These are phyloP conservation scores for Coemansia sp. DNA, from an alignment of 192 early-diverging fungal species.

Conservation along the genomic window DNA sequence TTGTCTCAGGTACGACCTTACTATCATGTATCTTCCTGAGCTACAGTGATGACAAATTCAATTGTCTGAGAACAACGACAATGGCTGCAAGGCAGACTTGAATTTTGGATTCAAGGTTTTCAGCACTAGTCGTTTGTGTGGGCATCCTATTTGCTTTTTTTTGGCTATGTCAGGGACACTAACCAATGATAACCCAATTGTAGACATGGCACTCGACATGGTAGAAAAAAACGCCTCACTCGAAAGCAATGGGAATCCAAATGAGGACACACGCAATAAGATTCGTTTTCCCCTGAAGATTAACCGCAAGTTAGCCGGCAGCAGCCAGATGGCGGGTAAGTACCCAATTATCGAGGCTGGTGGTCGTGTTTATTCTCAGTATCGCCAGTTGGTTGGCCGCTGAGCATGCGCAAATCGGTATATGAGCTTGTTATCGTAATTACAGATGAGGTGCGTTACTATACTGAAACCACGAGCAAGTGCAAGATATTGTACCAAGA, in stretches of 20 bases:
- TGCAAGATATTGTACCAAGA: conserved; percentile 20
- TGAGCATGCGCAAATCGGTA: not conserved
- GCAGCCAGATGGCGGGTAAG: no score
- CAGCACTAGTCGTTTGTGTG: conserved; percentile 12
- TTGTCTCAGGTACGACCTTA: not conserved
- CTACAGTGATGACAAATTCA: no score
- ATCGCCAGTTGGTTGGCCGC: conserved; percentile 1
- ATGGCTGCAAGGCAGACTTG: no score
- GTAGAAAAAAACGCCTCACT: conserved; percentile 12
- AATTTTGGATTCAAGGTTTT: not conserved
- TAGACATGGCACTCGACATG: not conserved
- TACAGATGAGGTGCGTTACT: conserved; percentile 11
- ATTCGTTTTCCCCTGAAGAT: no score
- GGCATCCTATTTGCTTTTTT: conserved; percentile 19
- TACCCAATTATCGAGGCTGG: no score
- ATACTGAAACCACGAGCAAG: conserved; percentile 1
- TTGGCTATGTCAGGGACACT: not conserved
- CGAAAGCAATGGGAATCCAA: no score
- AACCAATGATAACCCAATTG: not conserved
- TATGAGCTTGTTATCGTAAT: conserved; percentile 19
- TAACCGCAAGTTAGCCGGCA: no score
- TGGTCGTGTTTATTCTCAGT: no score
- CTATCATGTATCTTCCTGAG: not conserved
- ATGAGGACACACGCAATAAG: no score
- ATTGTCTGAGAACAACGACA: no score